Base-by-base conservation (phyloP, 371 early-diverging fungal species). In the Batkoa obscura region DNA sequence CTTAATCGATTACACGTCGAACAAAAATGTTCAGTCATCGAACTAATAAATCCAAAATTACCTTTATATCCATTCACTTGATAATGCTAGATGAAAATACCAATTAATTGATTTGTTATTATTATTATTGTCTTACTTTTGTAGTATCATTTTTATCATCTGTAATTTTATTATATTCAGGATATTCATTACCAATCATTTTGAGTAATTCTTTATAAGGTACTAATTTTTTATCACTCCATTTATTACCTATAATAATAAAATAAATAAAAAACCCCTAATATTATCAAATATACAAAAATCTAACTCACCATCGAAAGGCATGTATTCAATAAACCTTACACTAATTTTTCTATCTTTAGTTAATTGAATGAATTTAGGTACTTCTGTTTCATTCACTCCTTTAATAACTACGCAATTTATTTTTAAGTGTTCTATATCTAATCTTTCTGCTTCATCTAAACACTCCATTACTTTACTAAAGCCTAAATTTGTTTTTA, bases 281-380 rank as follows among this genome's bases (percentile, higher is more conserved):
- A 23, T 23, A 23, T 23, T 23, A 42, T 61, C 12, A 6, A 52
- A 8, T 15, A 32, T 30, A 59, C 13, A 13, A 35, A 30, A 8
- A 12, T 49, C 46, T 2, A 3, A 48, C 47, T 59, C 70, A 81
- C 86, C 92, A 65, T 86, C 93, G 72, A 94, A 94, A 0, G 95
- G 95, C 93, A 92, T 94, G 61, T 90, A 93, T 66, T 94, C 95
- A 60, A 94, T 94, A 66, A 94, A 94, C 30, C 95, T 74, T 0
- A 94, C 79, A 50, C 80, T 80, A 3, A 93, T 59, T 1, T 78
- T 73, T 15, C 71, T 69, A 50, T 84, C 74, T 46, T 78, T 73
- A 10, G 92, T 90, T 65, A 86, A 73, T 37, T 80, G 81, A 2
- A 87, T 84, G 72, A 94, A 90, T 50, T 80, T 73, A 13, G 79